Conservation (phyloP, 257 asterid species). For the Fraxinus americana region DNA sequence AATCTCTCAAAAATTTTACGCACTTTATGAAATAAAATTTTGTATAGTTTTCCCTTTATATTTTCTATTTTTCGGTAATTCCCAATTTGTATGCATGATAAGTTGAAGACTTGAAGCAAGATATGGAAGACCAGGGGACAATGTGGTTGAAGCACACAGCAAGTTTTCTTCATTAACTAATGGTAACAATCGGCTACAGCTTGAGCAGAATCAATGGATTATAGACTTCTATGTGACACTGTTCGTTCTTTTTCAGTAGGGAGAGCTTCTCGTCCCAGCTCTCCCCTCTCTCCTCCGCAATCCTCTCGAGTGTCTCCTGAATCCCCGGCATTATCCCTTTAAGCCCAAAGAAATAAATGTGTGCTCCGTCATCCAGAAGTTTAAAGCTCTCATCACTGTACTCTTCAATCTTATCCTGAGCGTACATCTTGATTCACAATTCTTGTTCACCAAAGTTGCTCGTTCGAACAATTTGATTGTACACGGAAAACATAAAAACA, state of each 20-base stretch:
- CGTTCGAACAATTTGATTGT: background rate
- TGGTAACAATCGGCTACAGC: no score
- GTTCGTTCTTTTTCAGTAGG: constrained; percentile 84
- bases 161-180: no score
- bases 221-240: constrained; percentile 96
- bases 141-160: no score
- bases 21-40: no score
- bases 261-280: constrained; percentile 87
- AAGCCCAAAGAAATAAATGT: constrained; percentile 42
- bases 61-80: no score
- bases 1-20: no score
- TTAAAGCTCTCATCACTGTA: constrained; percentile 86
- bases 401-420: constrained; percentile 92
- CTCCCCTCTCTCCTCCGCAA: constrained; percentile 81
- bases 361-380: constrained; percentile 82
- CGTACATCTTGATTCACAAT: constrained; percentile 53
- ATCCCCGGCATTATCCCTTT: constrained; percentile 95
- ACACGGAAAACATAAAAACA: background rate
- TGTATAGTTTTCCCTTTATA: no score
- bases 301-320: constrained; percentile 82
- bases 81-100: no score
- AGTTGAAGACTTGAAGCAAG: no score
- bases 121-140: no score
- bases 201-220: constrained; percentile 53
- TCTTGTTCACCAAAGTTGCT: background rate